These are phyloP conservation scores for Capsaspora owczarzaki DNA, from an alignment of 78 protist genomes.

Conservation along the genomic window DNA sequence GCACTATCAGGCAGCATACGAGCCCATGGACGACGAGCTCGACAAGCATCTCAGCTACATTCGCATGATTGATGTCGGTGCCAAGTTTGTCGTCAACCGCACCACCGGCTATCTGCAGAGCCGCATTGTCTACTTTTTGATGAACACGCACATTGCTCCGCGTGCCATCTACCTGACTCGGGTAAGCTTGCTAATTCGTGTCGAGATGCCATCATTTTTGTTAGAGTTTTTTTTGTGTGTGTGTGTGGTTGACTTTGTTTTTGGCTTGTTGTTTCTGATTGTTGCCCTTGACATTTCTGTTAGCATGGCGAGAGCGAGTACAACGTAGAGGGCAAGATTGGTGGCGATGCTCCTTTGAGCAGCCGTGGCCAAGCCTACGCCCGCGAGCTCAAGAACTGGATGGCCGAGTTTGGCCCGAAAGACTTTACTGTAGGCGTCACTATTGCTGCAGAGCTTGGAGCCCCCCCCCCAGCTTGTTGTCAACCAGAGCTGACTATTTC, in stretches of 20 bases:
- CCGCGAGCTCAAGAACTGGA: conserved; percentile 43
- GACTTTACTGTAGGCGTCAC: background rate
- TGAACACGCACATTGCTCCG: conserved; percentile 65
- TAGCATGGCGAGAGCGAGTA: conserved; percentile 80
- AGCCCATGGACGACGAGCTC: background rate
- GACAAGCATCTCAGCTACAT: background rate
- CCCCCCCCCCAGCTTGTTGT: no score
- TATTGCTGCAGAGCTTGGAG: no score
- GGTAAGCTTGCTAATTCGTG: background rate
- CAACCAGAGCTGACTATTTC: no score
- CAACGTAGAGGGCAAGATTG: conserved; percentile 62
- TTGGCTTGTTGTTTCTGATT: no score
- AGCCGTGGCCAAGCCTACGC: conserved; percentile 66
- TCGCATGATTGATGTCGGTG: conserved; percentile 5
- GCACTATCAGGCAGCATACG: background rate
- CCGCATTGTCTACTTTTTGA: conserved; percentile 58
- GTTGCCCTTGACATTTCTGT: no score
- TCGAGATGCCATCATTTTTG: background rate
- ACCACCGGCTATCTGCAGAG: conserved; percentile 56
- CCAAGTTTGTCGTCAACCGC: conserved; percentile 25
- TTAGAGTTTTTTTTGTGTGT: background rate
- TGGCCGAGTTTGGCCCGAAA: conserved; percentile 6
- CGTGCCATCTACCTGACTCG: conserved; percentile 70
- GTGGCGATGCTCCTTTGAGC: conserved; percentile 82
- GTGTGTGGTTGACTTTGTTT: no score